Percentiles rank a stretch among this genome's conserved stretches.
Conservation (phyloP, 148 eudicot genomes). For the Salicornia ramosissima region DNA sequence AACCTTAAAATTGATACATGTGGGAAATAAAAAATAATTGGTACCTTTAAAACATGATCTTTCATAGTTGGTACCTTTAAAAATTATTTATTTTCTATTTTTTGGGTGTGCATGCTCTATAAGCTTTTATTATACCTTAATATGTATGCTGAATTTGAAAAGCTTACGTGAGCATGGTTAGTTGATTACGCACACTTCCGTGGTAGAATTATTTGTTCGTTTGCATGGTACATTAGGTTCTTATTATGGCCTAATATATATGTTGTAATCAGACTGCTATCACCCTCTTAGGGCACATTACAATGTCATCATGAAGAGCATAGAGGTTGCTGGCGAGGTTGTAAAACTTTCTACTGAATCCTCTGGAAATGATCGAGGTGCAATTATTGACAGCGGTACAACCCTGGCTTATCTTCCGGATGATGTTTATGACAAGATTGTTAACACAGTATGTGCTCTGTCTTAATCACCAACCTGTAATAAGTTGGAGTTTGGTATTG, state of each 20-base stretch:
- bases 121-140: neutral
- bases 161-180: neutral
- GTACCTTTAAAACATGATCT: too few relatives aligned
- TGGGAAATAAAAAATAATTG: too few relatives aligned
- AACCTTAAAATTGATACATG: too few relatives aligned
- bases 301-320: conserved; percentile 54
- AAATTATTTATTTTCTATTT: too few relatives aligned
- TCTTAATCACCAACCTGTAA: conserved; percentile 8
- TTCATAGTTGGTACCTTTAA: too few relatives aligned
- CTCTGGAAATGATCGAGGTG: conserved; percentile 32
- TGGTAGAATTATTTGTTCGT: neutral
- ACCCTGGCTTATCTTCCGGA: conserved; percentile 86
- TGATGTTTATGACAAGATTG: conserved; percentile 45
- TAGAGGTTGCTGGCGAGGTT: conserved; percentile 61
- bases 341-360: conserved; percentile 41
- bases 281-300: conserved; percentile 72
- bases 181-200: neutral
- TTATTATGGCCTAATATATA: conserved; percentile 6
- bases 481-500: conserved; percentile 7
- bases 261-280: conserved; percentile 38
- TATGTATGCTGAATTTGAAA: neutral
- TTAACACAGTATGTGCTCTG: conserved; percentile 38
- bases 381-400: conserved; percentile 88
- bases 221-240: conserved; percentile 3
- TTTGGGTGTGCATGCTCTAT: neutral